phyloP scores from a whole-genome alignment of 768 basidiomycete genomes.

The Lactarius evosmus region DNA sequence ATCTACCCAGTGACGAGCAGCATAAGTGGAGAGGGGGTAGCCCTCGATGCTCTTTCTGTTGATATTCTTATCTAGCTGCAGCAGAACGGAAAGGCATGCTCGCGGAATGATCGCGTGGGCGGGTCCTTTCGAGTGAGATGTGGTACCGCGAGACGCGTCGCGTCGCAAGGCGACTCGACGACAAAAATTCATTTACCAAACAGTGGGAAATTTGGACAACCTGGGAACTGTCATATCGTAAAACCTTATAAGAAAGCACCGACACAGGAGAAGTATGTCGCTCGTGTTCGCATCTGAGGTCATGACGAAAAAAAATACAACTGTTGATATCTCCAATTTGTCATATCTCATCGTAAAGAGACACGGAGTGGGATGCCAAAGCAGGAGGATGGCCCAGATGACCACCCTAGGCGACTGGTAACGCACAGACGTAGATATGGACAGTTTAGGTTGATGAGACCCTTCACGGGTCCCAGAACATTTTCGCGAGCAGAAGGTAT shows the following conservation, averaged over 20 bases:
- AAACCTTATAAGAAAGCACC: not conserved
- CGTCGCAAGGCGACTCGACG: not conserved
- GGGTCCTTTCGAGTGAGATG: too few relatives aligned
- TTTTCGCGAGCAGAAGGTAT: too few relatives aligned
- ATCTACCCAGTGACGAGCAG: not conserved
- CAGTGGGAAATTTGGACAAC: too few relatives aligned
- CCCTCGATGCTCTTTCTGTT: not conserved
- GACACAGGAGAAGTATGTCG: not conserved
- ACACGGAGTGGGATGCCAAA: too few relatives aligned
- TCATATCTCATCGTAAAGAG: too few relatives aligned
- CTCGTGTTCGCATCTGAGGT: not conserved
- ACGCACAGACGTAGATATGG: too few relatives aligned
- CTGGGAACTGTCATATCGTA: not conserved
- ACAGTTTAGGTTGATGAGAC: too few relatives aligned
- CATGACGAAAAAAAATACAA: not conserved
- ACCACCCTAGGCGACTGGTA: too few relatives aligned
- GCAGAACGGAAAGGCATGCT: not conserved
- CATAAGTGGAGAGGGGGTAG: not conserved
- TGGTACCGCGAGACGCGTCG: not conserved
- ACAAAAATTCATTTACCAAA: not conserved
- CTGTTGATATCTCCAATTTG: too few relatives aligned
- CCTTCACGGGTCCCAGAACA: too few relatives aligned
- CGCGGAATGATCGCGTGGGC: not conserved
- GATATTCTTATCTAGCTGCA: not conserved
- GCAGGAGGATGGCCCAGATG: too few relatives aligned